Evolutionary conservation across 2,329 filamentous ascomycete genomes (phyloP), one percentile per base, ranked within the genome.

Genomic region (Zymoseptoria brevis): DNA sequence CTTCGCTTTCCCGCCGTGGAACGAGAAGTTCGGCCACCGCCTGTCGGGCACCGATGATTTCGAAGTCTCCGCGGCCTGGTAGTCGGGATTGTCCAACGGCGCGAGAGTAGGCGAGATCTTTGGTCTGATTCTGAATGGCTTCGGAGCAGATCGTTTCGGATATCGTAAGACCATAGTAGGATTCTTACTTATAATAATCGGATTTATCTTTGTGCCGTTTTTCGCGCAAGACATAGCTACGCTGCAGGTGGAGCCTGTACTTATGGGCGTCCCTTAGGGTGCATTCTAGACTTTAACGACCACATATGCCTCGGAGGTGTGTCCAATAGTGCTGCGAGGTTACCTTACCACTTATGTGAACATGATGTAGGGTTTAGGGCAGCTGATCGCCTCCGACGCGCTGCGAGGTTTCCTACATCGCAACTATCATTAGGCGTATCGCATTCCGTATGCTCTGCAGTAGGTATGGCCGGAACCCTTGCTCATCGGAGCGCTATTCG

Each of bases 271-370:
- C 53, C 72, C 71, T 2, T 69, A 67, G 65, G 66, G 66, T n/a
- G 58, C 60, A 1, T 71, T 69, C 57, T 66, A 69, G 29, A 68
- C 65, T 2, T 66, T 76, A 24, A 72, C 75, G 8, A 74, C 82
- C 62, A 85, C 85, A 0, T 89, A 89, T 67, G 86, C 86, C 29
- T 84, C 84, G 57, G 87, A 89, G 66, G 80, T 86, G 13, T 82
- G 81, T 35, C 84, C 84, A 3, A 74, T 82, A 50, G 78, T 78
- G 1, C 76, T 86, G 49, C 78, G 84, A 13, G 80, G 79, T 11
- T 80, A 81, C 57, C 73, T 85, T 11, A 85, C 83, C 1, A 81
- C 80, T 11, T 86, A 80, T 59, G 81, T 84, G 58, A 85, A 85
- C 64, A 72, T 85, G 24, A 84, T 82, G 66, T 86, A 83, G 73